Conservation (phyloP, 352 stramenopile species). For the Phytopythium aichiense region DNA sequence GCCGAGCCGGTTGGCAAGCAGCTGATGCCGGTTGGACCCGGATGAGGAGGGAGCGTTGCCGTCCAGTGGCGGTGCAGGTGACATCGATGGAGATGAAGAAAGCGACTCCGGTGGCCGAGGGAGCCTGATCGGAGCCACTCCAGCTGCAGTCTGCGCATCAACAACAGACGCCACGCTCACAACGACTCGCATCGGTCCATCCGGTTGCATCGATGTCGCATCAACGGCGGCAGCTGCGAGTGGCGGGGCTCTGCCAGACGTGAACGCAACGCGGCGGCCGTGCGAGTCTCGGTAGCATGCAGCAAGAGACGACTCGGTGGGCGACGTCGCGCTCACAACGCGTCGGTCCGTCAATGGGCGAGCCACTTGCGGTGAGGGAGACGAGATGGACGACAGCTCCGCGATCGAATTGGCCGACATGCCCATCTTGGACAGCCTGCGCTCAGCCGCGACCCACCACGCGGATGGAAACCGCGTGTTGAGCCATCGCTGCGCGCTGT, state of each 20-base stretch:
- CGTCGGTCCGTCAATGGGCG: neutral
- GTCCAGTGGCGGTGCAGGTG: neutral
- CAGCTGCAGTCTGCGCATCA: conserved; percentile 7
- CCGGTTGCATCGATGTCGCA: neutral
- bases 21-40: conserved; percentile 47
- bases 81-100: neutral
- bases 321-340: neutral
- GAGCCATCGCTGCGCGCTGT: conserved; percentile 32
- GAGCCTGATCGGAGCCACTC: neutral
- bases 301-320: neutral
- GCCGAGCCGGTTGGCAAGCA: conserved; percentile 47
- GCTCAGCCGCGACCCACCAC: conserved; percentile 36
- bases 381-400: neutral
- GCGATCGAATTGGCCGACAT: neutral
- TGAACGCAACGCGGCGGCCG: neutral
- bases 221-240: neutral
- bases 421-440: conserved; percentile 14
- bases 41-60: conserved; percentile 1
- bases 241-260: neutral
- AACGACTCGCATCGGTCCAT: conserved; percentile 16
- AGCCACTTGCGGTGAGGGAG: neutral
- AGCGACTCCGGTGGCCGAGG: neutral
- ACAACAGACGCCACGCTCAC: conserved; percentile 14
- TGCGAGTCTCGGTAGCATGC: neutral
- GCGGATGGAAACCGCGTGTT: conserved; percentile 42